Evolutionary conservation across 108 stramenopile species (phyloP).

Genomic region (Skeletonema potamos): DNA sequence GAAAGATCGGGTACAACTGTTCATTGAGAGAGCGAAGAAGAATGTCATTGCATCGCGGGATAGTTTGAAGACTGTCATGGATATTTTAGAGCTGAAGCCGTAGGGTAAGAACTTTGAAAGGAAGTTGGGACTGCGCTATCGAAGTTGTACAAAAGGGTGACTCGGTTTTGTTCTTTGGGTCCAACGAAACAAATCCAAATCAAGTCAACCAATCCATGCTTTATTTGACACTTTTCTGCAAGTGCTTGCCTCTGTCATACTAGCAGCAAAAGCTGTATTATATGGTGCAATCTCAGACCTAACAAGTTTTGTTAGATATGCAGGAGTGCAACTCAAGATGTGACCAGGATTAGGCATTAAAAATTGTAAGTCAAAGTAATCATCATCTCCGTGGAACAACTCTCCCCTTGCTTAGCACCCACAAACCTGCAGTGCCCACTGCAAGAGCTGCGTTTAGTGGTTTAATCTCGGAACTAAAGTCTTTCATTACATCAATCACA

Average conservation of each 20-base stretch:
- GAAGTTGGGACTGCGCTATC: neutral
- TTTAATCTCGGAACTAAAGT: conserved; percentile 62
- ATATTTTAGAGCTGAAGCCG: conserved; percentile 50
- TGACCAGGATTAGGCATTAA: neutral
- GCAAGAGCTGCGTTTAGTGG: conserved; percentile 71
- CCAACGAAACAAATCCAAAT: too few relatives aligned
- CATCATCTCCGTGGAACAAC: conserved; percentile 12
- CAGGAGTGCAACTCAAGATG: neutral
- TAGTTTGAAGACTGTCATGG: conserved; percentile 58
- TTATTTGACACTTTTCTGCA: too few relatives aligned
- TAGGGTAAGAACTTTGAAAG: neutral
- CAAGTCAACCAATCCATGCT: too few relatives aligned
- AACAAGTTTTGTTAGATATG: too few relatives aligned
- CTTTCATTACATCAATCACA: conserved; percentile 28
- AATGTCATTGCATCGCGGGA: conserved; percentile 67
- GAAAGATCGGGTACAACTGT: conserved; percentile 74
- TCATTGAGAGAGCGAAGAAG: conserved; percentile 83
- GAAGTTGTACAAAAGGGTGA: neutral
- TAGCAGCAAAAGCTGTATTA: too few relatives aligned
- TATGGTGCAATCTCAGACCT: too few relatives aligned
- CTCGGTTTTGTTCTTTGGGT: too few relatives aligned
- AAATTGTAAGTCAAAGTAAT: conserved; percentile 2
- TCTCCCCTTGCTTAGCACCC: conserved; percentile 39
- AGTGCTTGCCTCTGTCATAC: too few relatives aligned
- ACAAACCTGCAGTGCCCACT: conserved; percentile 43